Percentiles rank a stretch among this genome's conserved stretches.
Conservation (phyloP, 345 rosid genomes). For the Eucalyptus curtisii region DNA sequence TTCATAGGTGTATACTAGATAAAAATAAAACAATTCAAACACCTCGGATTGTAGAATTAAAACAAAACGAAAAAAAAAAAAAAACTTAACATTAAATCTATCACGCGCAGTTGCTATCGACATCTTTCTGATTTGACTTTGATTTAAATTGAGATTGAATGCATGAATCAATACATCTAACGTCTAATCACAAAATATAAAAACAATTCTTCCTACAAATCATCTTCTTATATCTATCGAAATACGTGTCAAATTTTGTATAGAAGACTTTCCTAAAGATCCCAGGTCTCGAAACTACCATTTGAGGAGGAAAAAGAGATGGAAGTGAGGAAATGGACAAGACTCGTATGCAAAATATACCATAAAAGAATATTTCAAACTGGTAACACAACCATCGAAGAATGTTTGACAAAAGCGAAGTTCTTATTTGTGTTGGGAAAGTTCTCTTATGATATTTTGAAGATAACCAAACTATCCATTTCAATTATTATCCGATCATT, state of each 20-base stretch:
- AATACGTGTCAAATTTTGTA: background rate
- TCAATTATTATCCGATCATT: background rate
- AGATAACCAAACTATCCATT: background rate
- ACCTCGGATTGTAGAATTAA: background rate
- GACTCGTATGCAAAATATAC: background rate
- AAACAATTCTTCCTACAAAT: background rate
- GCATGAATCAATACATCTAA: background rate
- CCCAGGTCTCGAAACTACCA: background rate
- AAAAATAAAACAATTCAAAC: background rate
- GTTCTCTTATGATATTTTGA: background rate
- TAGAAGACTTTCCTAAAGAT: background rate
- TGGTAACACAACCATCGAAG: background rate
- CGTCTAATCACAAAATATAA: background rate
- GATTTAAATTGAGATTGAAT: background rate
- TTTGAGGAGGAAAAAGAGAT: background rate
- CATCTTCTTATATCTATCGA: background rate
- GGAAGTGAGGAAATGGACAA: background rate
- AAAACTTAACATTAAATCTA: background rate
- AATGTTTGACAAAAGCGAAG: background rate
- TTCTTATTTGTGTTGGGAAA: background rate
- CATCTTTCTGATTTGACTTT: background rate
- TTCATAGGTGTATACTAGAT: background rate
- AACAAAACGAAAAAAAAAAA: too few species aligned
- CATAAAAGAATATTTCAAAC: background rate
- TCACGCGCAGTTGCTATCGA: background rate